A percentile compares a stretch with the other conserved stretches of the same genome.
Conservation (phyloP, 441 rosid genomes). For the Capsella rubella region DNA sequence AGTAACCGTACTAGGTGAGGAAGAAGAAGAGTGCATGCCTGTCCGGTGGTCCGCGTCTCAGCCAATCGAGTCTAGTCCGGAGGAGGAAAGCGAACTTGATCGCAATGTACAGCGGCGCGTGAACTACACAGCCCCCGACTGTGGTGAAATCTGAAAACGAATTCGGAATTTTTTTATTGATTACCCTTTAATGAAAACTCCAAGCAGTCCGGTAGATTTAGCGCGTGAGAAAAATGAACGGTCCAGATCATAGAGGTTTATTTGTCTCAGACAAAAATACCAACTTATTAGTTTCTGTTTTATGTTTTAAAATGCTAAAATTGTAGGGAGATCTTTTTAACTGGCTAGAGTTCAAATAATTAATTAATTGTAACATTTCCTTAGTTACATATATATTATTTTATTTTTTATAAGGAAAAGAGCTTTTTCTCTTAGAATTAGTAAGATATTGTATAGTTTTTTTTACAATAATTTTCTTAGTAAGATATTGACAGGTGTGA, state of each 20-base stretch:
- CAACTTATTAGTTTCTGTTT: not conserved
- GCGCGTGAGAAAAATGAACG: conserved; percentile 34
- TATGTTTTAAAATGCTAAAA: not conserved
- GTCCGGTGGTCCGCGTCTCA: conserved; percentile 36
- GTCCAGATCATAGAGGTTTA: conserved; percentile 2
- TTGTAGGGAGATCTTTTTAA: not conserved
- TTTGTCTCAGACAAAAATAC: not conserved
- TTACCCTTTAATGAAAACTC: not conserved
- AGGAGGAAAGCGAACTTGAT: conserved; percentile 16
- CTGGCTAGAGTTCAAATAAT: not conserved
- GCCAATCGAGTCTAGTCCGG: conserved; percentile 19
- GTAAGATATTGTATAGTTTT: too few relatives aligned
- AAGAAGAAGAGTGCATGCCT: conserved; percentile 34
- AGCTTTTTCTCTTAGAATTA: too few relatives aligned
- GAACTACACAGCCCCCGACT: conserved; percentile 14
- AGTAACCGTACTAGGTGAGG: conserved; percentile 9
- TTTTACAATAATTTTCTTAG: too few relatives aligned
- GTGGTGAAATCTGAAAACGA: not conserved
- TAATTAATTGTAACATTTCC: too few relatives aligned
- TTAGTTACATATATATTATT: too few relatives aligned
- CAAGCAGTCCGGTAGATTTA: not conserved
- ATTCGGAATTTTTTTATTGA: not conserved
- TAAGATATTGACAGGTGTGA: too few relatives aligned
- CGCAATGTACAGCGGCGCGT: conserved; percentile 26
- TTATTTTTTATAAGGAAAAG: too few relatives aligned